Base-by-base conservation (phyloP, 441 rosid genomes). In the Bruguiera hainesii region DNA sequence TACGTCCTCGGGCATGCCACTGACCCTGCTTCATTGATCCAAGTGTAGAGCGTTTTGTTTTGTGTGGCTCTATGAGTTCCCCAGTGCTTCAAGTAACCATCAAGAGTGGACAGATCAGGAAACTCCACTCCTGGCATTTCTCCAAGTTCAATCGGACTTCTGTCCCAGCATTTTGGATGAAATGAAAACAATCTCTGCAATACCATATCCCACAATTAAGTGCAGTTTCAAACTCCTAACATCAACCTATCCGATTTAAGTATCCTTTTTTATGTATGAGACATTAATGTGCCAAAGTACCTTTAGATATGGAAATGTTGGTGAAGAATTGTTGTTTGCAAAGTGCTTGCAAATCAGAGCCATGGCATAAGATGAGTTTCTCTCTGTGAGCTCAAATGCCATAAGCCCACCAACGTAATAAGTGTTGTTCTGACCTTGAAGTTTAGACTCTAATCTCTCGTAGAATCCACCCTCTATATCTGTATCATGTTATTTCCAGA, bases 341-440 rank as follows among this genome's bases (percentile, higher is more conserved):
- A 88, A 86, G 74, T 86, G 89, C 73, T 88, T 86, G 84, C 87
- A 72, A 58, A 88, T 68, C 56, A 81, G 73, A 66, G 84, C 81
- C 87, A 86, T 85, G 65, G 91, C 76, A 70, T 86, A 88, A 10
- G 88, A 84, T 51, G 91, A 83, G 73, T 86, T 88, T 72, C 95
- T 82, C 81, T 84, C 91, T 0, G 91, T 86, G 21, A 86, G 88
- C 75, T 88, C 95, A 55, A 88, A 88, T 30, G 95, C 91, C 82
- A 73, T 78, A 29, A 86, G 89, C 60, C 95, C 95, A 25, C 95
- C 89, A 6, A 83, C 83, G 49, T 85, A 84, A 77, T 79, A 83
- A 39, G 95, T 88, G 77, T 81, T 84, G 50, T 66, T 75, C 64
- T 11, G 49, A 49, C 95, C 91, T 71, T 88, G 95, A 76, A 86